These are phyloP conservation scores for Tagetes patula DNA, from an alignment of 129 eudicot species.

Conservation along the genomic window DNA sequence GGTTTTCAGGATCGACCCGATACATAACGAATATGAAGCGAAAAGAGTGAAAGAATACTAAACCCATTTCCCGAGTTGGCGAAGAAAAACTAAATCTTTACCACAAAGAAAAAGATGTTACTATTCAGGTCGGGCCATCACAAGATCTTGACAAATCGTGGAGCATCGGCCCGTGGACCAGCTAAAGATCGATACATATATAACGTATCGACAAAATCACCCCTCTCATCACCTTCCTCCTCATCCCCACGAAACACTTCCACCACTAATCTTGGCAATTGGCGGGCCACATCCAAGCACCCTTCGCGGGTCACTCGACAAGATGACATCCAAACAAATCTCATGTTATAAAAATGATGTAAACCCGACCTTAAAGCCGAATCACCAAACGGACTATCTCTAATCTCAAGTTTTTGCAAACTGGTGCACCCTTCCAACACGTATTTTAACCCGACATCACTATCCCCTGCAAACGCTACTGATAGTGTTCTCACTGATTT, in stretches of 20 bases:
- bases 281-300: constrained; percentile 46
- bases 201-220: constrained; percentile 47
- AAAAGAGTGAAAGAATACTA: constrained; percentile 10
- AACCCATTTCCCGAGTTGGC: background rate
- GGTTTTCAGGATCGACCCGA: background rate
- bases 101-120: background rate
- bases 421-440: constrained; percentile 64
- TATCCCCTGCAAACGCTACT: constrained; percentile 65
- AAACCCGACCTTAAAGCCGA: constrained; percentile 50
- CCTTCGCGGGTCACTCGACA: constrained; percentile 53
- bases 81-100: background rate
- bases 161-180: constrained; percentile 57
- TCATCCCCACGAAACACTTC: constrained; percentile 47
- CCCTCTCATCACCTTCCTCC: constrained; percentile 24
- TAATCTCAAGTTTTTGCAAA: constrained; percentile 64
- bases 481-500: constrained; percentile 60
- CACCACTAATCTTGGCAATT: constrained; percentile 51
- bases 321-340: constrained; percentile 68
- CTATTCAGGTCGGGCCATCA: constrained; percentile 11
- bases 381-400: constrained; percentile 78
- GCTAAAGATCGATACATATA: constrained; percentile 63
- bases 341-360: constrained; percentile 62
- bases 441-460: constrained; percentile 51
- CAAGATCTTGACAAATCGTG: constrained; percentile 47
- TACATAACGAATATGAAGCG: constrained; percentile 12